Percentiles rank a stretch among this genome's conserved stretches.
These are phyloP conservation scores for Elsinoe necatrix DNA, from an alignment of 2,329 filamentous ascomycete species.

Conservation along the genomic window DNA sequence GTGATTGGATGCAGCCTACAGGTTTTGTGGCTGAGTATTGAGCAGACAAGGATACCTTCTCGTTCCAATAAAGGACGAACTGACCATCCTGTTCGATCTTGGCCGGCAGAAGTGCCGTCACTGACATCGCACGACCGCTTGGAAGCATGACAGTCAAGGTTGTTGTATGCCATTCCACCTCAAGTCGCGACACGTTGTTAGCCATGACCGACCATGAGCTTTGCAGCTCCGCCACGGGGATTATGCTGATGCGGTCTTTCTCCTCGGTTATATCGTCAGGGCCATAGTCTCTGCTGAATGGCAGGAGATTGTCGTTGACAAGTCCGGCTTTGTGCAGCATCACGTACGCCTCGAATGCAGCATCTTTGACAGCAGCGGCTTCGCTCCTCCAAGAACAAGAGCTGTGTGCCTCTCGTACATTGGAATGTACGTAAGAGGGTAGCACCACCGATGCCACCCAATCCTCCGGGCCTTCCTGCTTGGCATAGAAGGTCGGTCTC, in stretches of 20 bases:
- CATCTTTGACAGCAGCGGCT: constrained; percentile 67
- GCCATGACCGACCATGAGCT: background rate
- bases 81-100: background rate
- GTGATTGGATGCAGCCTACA: background rate
- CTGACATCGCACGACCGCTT: background rate
- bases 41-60: background rate
- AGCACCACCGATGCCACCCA: constrained; percentile 58
- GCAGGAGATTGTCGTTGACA: constrained; percentile 70
- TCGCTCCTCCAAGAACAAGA: constrained; percentile 65
- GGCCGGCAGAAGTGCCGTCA: background rate
- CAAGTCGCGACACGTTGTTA: background rate
- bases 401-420: constrained; percentile 22
- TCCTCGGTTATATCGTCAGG: constrained; percentile 20
- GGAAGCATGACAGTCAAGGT: background rate
- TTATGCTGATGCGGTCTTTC: constrained; percentile 9
- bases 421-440: constrained; percentile 58
- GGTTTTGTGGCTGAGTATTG: background rate
- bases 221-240: background rate
- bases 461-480: constrained; percentile 18
- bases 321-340: constrained; percentile 61
- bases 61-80: constrained; percentile 24
- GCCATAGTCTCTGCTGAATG: constrained; percentile 34
- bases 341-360: constrained; percentile 71
- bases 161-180: background rate
- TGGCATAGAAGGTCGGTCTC: constrained; percentile 57